phyloP scores from a whole-genome alignment of 2,329 filamentous ascomycete species.

The Sporothrix pseudoabietina region DNA sequence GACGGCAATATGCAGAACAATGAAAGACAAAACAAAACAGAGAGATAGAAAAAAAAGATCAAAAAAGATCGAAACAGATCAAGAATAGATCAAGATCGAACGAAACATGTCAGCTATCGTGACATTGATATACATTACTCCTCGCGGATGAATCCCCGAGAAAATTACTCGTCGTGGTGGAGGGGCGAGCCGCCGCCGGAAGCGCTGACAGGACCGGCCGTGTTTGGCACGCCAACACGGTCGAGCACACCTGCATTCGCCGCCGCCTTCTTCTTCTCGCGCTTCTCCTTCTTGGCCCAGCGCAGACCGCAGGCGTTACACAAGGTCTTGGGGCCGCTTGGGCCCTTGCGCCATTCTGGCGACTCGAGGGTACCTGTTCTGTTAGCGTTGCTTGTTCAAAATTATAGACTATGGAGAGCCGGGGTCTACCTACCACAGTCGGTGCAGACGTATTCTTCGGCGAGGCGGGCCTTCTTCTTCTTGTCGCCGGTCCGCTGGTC shows the following conservation, averaged over 20 bases:
- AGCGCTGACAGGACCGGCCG: neutral
- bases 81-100: neutral
- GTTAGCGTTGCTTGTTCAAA: neutral
- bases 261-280: slow-evolving; percentile 45
- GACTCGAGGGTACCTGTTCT: slow-evolving; percentile 66
- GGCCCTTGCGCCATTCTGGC: slow-evolving; percentile 94
- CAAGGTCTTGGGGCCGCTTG: slow-evolving; percentile 87
- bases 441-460: slow-evolving; percentile 90
- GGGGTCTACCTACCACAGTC: slow-evolving; percentile 70
- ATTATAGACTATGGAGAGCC: neutral
- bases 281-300: slow-evolving; percentile 83
- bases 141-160: neutral
- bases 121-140: neutral
- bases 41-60: neutral
- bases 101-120: neutral
- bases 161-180: neutral
- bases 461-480: slow-evolving; percentile 82
- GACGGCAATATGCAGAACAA: slow-evolving; percentile 10
- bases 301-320: slow-evolving; percentile 89
- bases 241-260: slow-evolving; percentile 23
- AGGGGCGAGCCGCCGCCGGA: slow-evolving; percentile 12
- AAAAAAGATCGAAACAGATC: neutral
- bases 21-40: neutral
- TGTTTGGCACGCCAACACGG: neutral
- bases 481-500: slow-evolving; percentile 73